A percentile compares a stretch with the other conserved stretches of the same genome.
These are phyloP conservation scores for Acorus gramineus DNA, from an alignment of 106 monocot species.

Conservation along the genomic window DNA sequence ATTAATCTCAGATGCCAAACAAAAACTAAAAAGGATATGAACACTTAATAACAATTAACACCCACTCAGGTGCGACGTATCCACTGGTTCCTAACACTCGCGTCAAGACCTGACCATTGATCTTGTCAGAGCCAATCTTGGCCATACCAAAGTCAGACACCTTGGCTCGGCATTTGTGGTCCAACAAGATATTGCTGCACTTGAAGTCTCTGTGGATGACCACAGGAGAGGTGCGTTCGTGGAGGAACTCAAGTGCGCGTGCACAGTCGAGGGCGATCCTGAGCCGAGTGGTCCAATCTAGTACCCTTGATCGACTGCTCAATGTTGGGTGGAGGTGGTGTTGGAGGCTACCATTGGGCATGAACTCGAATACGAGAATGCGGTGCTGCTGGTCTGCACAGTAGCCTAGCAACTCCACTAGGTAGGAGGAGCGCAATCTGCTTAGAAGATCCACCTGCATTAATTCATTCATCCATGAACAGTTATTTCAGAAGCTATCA, in stretches of 20 bases:
- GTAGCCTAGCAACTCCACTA: constrained; percentile 50
- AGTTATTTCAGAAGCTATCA: too few relatives aligned
- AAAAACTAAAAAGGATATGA: too few relatives aligned
- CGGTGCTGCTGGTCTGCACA: constrained; percentile 59
- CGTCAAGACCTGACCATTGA: constrained; percentile 72
- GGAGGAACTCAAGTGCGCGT: constrained; percentile 80
- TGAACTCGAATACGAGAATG: constrained; percentile 79
- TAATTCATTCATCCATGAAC: neutral
- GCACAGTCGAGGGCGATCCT: constrained; percentile 87
- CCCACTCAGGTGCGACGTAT: constrained; percentile 96
- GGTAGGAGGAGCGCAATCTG: constrained; percentile 25
- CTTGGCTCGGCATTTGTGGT: constrained; percentile 72
- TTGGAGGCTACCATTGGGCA: constrained; percentile 75
- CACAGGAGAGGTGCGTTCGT: constrained; percentile 64
- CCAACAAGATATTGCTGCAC: constrained; percentile 71
- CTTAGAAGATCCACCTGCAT: constrained; percentile 33
- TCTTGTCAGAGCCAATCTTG: constrained; percentile 72
- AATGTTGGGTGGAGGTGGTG: constrained; percentile 48
- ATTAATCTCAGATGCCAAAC: too few relatives aligned
- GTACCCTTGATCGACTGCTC: constrained; percentile 5
- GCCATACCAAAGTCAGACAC: constrained; percentile 92
- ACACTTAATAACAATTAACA: neutral
- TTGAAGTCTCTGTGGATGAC: constrained; percentile 93
- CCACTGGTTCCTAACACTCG: constrained; percentile 72
- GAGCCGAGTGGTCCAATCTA: constrained; percentile 62